Evolutionary conservation across 805 yeast genomes (phyloP).

Genomic region (Ascoidea rubescens): DNA sequence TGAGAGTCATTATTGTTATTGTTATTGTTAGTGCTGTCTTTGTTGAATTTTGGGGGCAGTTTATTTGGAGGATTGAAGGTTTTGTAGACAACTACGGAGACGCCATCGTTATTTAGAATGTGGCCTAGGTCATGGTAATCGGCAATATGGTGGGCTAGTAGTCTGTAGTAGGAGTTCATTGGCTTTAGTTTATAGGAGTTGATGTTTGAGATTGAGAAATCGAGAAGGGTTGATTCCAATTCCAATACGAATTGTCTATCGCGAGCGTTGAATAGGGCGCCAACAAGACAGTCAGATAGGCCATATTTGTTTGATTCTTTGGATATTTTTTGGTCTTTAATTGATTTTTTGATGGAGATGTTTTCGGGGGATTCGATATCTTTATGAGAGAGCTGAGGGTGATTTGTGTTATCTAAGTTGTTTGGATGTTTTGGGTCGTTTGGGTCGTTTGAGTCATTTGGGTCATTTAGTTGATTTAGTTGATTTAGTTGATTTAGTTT

Average conservation of each 20-base stretch:
- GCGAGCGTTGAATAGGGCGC: conserved; percentile 27
- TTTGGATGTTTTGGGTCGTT: neutral
- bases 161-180: conserved; percentile 55
- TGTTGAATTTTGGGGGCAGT: conserved; percentile 12
- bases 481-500: too few species aligned
- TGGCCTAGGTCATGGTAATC: conserved; percentile 54
- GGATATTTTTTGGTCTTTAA: too few species aligned
- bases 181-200: conserved; percentile 31
- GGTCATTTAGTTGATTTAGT: too few species aligned
- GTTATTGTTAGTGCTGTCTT: conserved; percentile 3
- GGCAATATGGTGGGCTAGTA: conserved; percentile 57
- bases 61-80: conserved; percentile 11
- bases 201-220: conserved; percentile 28
- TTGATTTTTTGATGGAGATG: too few species aligned
- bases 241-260: conserved; percentile 37
- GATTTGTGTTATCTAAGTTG: neutral
- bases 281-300: conserved; percentile 20
- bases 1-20: conserved; percentile 1
- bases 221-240: conserved; percentile 32
- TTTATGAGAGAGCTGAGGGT: too few species aligned
- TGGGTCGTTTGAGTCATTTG: neutral
- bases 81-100: conserved; percentile 29
- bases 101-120: conserved; percentile 34
- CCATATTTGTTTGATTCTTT: neutral
- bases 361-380: too few species aligned